Evolutionary conservation across 2,329 filamentous ascomycete genomes (phyloP).

Genomic region (Pestalotiopsis fici): DNA sequence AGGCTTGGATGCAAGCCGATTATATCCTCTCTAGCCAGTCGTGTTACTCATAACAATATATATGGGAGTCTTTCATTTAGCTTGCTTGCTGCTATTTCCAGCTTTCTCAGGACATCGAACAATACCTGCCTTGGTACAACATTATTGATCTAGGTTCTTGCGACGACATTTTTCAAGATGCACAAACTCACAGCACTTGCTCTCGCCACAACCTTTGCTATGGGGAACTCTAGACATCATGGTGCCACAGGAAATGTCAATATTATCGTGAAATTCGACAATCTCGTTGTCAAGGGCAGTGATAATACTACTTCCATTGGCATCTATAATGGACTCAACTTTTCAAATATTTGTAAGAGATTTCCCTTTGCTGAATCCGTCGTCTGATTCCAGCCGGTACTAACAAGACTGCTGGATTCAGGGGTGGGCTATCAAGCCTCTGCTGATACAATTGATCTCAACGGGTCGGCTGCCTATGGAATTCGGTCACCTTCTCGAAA

Average conservation of each 20-base stretch:
- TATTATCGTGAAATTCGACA: not conserved
- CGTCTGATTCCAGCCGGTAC: not conserved
- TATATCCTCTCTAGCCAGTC: no score
- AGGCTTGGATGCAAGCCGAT: no score
- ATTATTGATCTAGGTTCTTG: not conserved
- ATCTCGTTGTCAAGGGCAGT: not conserved
- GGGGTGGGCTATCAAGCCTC: not conserved
- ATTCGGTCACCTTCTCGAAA: not conserved
- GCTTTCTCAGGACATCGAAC: not conserved
- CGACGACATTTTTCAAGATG: not conserved
- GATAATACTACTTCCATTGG: not conserved
- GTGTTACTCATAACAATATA: no score
- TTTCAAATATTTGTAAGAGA: not conserved
- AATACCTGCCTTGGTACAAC: not conserved
- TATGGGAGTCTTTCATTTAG: not conserved
- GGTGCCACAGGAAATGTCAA: not conserved
- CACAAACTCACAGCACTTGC: not conserved
- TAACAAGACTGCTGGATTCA: not conserved
- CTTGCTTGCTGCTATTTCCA: not conserved
- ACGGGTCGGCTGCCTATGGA: not conserved
- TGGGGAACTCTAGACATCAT: not conserved
- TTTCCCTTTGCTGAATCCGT: not conserved
- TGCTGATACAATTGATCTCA: not conserved
- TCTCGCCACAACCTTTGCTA: not conserved
- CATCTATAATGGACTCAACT: not conserved